Evolutionary conservation across 1,139 yeast species (phyloP).

Genomic region (Casaregolazyma suthepensis): DNA sequence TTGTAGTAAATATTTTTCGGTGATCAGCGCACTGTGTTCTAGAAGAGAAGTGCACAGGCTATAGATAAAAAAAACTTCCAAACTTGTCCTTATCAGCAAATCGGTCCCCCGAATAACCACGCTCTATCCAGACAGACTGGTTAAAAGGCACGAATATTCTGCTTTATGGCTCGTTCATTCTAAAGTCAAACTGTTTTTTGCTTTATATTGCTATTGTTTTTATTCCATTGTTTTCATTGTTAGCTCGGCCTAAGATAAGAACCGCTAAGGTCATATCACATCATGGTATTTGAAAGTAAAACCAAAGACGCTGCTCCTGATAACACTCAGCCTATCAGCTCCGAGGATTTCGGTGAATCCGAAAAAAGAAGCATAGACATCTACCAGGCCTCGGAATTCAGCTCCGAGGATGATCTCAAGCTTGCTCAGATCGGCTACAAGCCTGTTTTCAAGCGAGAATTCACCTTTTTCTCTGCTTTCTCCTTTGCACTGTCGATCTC

Average conservation of each 20-base stretch:
- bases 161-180: not conserved
- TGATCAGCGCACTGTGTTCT: not conserved
- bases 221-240: not conserved
- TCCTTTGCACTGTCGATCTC: conserved; percentile 49
- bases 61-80: not conserved
- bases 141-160: not conserved
- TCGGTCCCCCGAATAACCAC: not conserved
- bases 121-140: not conserved
- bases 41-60: not conserved
- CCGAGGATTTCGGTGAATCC: not conserved
- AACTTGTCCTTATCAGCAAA: not conserved
- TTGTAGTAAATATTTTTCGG: not conserved
- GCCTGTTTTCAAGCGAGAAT: conserved; percentile 43
- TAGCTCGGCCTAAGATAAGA: not conserved
- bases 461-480: conserved; percentile 47
- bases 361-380: not conserved
- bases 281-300: not conserved
- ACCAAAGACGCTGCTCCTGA: not conserved
- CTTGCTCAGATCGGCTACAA: conserved; percentile 26
- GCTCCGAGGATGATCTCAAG: conserved; percentile 17
- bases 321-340: not conserved
- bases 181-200: not conserved
- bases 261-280: not conserved
- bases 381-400: conserved; percentile 14
- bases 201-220: not conserved